Conservation (phyloP, 345 rosid species). For the Gossypium longicalyx region DNA sequence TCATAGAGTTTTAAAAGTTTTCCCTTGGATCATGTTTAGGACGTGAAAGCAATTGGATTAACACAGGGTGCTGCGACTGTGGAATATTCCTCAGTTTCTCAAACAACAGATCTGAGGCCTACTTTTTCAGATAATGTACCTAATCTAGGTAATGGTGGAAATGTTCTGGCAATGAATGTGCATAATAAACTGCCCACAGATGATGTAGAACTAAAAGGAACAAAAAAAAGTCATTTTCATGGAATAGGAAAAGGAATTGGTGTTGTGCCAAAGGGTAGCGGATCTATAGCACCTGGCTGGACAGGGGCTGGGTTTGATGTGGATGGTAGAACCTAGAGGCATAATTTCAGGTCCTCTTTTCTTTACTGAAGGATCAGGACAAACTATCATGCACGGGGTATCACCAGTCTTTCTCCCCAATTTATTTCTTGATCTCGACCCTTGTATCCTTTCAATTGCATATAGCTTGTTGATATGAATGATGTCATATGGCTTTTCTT, state of each 20-base stretch:
- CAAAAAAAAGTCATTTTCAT: slow-evolving; percentile 53
- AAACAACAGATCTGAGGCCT: slow-evolving; percentile 20
- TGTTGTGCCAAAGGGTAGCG: slow-evolving; percentile 56
- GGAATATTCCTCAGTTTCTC: slow-evolving; percentile 35
- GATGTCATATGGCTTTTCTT: slow-evolving; percentile 8
- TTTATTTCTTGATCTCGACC: background rate
- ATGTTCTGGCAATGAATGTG: slow-evolving; percentile 24
- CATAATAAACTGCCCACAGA: slow-evolving; percentile 34
- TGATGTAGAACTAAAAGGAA: slow-evolving; percentile 53
- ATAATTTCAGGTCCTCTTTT: slow-evolving; percentile 11
- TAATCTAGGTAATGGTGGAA: slow-evolving; percentile 29
- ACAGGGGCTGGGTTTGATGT: slow-evolving; percentile 76
- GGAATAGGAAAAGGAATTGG: slow-evolving; percentile 73
- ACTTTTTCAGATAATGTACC: slow-evolving; percentile 29
- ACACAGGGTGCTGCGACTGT: slow-evolving; percentile 21
- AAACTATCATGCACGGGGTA: slow-evolving; percentile 13
- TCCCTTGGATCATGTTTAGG: slow-evolving; percentile 36
- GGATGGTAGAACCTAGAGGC: slow-evolving; percentile 52
- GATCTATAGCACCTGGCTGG: slow-evolving; percentile 57
- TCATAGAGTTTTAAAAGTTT: slow-evolving; percentile 25
- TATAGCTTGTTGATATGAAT: slow-evolving; percentile 14
- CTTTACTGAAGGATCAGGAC: slow-evolving; percentile 11
- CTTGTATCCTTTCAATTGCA: slow-evolving; percentile 17
- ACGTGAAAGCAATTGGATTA: slow-evolving; percentile 30
- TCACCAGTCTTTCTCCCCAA: slow-evolving; percentile 10